Conservation (phyloP, 192 early-diverging fungal species). For the Gigaspora rosea region DNA sequence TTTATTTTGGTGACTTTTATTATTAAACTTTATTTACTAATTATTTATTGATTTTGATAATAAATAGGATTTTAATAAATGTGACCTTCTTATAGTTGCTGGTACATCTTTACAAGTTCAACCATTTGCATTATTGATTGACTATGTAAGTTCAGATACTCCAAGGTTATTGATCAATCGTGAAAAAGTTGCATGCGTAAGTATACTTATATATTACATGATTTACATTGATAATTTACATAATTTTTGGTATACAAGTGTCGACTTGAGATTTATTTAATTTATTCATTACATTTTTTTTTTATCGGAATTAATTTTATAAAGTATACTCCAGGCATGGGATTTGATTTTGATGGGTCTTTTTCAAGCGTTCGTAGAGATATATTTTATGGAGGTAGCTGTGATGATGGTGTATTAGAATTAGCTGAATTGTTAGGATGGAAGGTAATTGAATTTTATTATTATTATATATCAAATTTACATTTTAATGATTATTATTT, state of each 20-base stretch:
- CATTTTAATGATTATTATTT: background rate
- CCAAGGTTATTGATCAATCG: constrained; percentile 93
- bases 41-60: background rate
- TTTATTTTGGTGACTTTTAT: background rate
- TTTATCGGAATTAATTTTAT: constrained; percentile 10
- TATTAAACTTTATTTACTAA: background rate
- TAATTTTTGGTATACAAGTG: background rate
- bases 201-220: constrained; percentile 21
- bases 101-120: constrained; percentile 90
- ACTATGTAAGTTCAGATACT: constrained; percentile 58
- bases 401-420: constrained; percentile 75
- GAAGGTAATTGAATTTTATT: constrained; percentile 41
- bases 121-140: constrained; percentile 84
- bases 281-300: background rate
- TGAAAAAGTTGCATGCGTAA: constrained; percentile 71
- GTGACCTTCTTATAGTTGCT: constrained; percentile 91
- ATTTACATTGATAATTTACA: background rate
- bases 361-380: constrained; percentile 68
- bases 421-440: constrained; percentile 76
- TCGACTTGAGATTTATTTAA: background rate
- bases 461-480: constrained; percentile 9
- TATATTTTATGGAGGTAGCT: constrained; percentile 76
- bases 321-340: constrained; percentile 32
- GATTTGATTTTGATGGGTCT: constrained; percentile 84
- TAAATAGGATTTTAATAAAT: constrained; percentile 68